Conservation (phyloP, 176 grass and related monocot species). For the Eragrostis curvula region DNA sequence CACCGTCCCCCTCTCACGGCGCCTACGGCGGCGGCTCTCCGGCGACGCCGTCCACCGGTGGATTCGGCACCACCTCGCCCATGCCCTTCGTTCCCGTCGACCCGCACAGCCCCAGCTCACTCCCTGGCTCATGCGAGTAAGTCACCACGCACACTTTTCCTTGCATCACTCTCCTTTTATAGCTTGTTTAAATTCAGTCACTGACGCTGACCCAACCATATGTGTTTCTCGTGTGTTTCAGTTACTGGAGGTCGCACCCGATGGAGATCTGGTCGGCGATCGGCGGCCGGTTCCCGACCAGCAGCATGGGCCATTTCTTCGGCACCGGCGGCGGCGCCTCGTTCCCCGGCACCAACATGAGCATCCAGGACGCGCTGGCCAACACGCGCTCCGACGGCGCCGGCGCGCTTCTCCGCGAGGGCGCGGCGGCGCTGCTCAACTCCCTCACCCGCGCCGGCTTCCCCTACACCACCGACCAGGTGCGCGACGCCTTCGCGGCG, state of each 20-base stretch:
- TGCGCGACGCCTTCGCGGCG: slow-evolving; percentile 52
- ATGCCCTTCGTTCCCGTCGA: slow-evolving; percentile 51
- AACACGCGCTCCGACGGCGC: slow-evolving; percentile 67
- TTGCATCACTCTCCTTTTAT: neutral
- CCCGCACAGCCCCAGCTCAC: slow-evolving; percentile 49
- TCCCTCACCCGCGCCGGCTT: slow-evolving; percentile 64
- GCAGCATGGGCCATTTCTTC: slow-evolving; percentile 57
- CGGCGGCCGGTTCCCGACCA: slow-evolving; percentile 60
- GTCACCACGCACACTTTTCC: neutral
- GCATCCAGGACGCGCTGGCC: slow-evolving; percentile 66
- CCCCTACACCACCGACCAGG: slow-evolving; percentile 73
- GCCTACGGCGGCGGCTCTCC: slow-evolving; percentile 35
- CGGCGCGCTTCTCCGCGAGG: slow-evolving; percentile 73
- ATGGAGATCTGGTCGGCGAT: slow-evolving; percentile 62
- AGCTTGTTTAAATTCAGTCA: neutral
- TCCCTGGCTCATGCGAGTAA: slow-evolving; percentile 79
- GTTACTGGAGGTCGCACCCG: slow-evolving; percentile 82
- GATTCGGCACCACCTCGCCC: slow-evolving; percentile 23
- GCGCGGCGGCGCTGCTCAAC: slow-evolving; percentile 80
- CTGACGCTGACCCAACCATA: neutral
- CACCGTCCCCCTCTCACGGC: slow-evolving; percentile 6
- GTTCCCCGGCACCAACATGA: slow-evolving; percentile 44
- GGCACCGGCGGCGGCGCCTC: slow-evolving; percentile 33
- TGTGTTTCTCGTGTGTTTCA: neutral
- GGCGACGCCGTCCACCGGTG: slow-evolving; percentile 13